Evolutionary conservation across 768 basidiomycete species (phyloP).

Genomic region (Lanmaoa rubissima): DNA sequence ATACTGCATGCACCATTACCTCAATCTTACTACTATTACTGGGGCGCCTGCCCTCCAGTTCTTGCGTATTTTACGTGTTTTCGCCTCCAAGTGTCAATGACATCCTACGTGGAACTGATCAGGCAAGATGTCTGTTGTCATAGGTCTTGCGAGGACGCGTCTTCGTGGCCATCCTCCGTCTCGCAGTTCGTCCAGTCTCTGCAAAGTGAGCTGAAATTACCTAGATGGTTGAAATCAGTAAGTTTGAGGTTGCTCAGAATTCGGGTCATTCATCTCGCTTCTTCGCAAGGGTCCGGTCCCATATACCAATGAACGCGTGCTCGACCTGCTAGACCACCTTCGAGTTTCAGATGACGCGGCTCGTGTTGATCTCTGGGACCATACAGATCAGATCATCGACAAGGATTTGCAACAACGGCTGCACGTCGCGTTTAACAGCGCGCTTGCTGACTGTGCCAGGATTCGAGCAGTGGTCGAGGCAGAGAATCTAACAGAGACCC

Average conservation of each 20-base stretch:
- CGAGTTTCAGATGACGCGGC: background rate
- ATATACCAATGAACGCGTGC: background rate
- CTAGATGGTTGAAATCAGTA: conserved; percentile 3
- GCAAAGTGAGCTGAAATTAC: background rate
- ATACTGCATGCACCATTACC: too few species aligned
- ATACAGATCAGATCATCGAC: background rate
- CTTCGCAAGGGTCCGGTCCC: background rate
- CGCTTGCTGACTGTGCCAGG: conserved; percentile 4
- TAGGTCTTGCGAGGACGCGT: background rate
- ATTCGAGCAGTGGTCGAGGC: conserved; percentile 1
- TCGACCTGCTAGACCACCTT: background rate
- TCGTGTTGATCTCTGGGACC: background rate
- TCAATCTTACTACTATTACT: too few species aligned
- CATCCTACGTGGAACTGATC: background rate
- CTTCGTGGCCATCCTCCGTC: background rate
- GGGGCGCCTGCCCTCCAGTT: too few species aligned
- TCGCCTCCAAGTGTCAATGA: background rate
- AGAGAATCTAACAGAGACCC: background rate
- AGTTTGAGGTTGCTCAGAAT: background rate
- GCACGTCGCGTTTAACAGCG: background rate
- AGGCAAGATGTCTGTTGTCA: background rate
- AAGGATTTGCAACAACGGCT: background rate
- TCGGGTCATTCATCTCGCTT: background rate
- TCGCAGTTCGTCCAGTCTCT: background rate
- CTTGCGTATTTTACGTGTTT: too few species aligned